These are phyloP conservation scores for Betula pendula DNA, from an alignment of 306 rosid species.

Conservation along the genomic window DNA sequence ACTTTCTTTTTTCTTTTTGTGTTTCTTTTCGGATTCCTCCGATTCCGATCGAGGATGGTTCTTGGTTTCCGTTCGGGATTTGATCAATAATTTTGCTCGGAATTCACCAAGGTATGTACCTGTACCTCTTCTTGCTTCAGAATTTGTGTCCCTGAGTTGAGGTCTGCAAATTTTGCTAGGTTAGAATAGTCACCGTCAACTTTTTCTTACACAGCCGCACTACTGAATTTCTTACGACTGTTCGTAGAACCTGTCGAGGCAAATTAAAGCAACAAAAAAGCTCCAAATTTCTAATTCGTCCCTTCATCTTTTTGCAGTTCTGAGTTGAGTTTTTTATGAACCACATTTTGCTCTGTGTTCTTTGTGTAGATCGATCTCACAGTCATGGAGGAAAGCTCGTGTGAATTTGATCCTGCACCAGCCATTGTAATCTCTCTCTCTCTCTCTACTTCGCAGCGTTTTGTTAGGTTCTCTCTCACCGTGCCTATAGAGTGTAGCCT, in stretches of 20 bases:
- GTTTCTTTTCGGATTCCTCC: background rate
- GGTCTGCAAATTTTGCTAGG: slow-evolving; percentile 23
- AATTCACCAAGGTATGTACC: too few relatives aligned
- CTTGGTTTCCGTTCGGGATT: background rate
- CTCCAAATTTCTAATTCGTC: background rate
- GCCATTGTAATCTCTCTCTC: slow-evolving; percentile 26
- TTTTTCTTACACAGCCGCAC: slow-evolving; percentile 41
- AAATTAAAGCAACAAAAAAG: background rate
- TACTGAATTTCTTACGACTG: slow-evolving; percentile 20
- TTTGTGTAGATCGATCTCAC: slow-evolving; percentile 13
- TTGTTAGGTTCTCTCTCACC: slow-evolving; percentile 3
- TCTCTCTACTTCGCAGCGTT: background rate
- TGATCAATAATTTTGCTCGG: too few relatives aligned
- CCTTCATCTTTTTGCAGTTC: background rate
- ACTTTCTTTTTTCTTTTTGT: background rate
- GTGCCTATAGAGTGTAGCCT: background rate
- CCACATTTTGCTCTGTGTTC: background rate
- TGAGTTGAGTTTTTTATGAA: too few relatives aligned
- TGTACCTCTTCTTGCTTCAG: background rate
- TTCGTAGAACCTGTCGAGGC: background rate
- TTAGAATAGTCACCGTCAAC: background rate
- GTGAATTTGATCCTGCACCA: slow-evolving; percentile 26
- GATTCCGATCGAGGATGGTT: background rate
- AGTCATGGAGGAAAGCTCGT: slow-evolving; percentile 36
- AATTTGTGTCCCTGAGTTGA: background rate